Percentiles rank a stretch among this genome's conserved stretches.
phyloP scores from a whole-genome alignment of 2,329 filamentous ascomycete genomes.

The Fusarium tricinctum region DNA sequence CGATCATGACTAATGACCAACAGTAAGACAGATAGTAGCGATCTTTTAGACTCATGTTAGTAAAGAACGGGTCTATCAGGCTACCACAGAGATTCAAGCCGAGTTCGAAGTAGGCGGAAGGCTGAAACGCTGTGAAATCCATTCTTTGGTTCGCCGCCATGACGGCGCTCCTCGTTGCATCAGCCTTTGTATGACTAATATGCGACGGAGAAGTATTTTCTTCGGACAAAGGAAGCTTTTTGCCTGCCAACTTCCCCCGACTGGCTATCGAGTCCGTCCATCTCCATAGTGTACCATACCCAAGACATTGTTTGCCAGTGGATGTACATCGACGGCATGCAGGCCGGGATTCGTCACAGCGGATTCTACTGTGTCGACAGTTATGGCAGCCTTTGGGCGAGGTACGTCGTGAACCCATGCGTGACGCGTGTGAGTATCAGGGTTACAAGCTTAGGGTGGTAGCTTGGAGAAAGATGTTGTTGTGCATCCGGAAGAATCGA shows the following conservation, averaged over 20 bases:
- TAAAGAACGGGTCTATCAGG: conserved; percentile 8
- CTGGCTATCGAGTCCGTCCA: conserved; percentile 13
- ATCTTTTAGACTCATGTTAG: background rate
- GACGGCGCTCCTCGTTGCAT: background rate
- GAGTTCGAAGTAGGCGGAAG: accelerated
- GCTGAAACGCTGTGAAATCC: too few species aligned
- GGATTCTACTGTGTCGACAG: conserved; percentile 5
- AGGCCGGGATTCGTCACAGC: conserved; percentile 11
- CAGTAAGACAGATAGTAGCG: conserved; percentile 20
- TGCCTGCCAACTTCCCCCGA: conserved; percentile 6
- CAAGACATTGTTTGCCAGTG: background rate
- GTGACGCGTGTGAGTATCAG: too few species aligned
- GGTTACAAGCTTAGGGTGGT: too few species aligned
- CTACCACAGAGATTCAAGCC: background rate
- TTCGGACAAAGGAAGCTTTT: background rate
- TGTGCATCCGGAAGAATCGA: too few species aligned
- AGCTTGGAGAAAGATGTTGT: too few species aligned
- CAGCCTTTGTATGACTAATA: background rate
- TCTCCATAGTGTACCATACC: conserved; percentile 11
- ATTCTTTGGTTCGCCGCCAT: background rate
- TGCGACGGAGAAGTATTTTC: background rate
- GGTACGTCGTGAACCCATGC: background rate
- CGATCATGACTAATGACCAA: background rate
- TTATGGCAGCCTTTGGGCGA: conserved; percentile 18
- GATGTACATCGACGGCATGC: conserved; percentile 10